A percentile compares a stretch with the other conserved stretches of the same genome.
phyloP scores from a whole-genome alignment of 495 filamentous ascomycete genomes.

The Penicillium paradoxum region DNA sequence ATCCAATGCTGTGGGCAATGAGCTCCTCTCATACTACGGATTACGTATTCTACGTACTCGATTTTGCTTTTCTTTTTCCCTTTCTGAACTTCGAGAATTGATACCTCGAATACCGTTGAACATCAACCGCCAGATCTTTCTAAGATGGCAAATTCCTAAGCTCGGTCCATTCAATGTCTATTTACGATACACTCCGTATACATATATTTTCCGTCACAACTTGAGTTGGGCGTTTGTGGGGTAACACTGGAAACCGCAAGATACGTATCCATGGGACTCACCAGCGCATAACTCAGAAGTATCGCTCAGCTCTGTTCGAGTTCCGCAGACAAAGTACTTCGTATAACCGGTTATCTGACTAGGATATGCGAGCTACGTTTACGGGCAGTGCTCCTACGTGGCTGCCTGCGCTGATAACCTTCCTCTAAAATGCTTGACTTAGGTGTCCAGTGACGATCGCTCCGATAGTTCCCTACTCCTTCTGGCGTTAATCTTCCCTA shows the following conservation, averaged over 20 bases:
- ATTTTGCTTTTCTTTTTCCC: too few relatives aligned
- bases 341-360: neutral
- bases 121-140: neutral
- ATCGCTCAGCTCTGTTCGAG: neutral
- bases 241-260: too few relatives aligned
- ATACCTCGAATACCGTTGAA: neutral
- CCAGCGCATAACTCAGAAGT: neutral
- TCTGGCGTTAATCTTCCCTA: too few relatives aligned
- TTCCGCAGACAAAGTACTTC: neutral
- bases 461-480: slow-evolving; percentile 6
- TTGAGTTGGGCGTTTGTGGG: too few relatives aligned
- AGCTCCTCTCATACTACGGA: too few relatives aligned
- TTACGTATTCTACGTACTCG: too few relatives aligned
- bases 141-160: too few relatives aligned
- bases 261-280: too few relatives aligned
- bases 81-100: too few relatives aligned
- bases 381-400: neutral
- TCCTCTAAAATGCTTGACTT: slow-evolving; percentile 14
- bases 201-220: too few relatives aligned
- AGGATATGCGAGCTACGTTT: neutral
- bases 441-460: slow-evolving; percentile 11
- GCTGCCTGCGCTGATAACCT: slow-evolving; percentile 2
- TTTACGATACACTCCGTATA: too few relatives aligned
- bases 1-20: neutral
- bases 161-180: too few relatives aligned